A percentile compares a stretch with the other conserved stretches of the same genome.
phyloP scores from a whole-genome alignment of 2,329 filamentous ascomycete species.

The Pezicula carpinea region DNA sequence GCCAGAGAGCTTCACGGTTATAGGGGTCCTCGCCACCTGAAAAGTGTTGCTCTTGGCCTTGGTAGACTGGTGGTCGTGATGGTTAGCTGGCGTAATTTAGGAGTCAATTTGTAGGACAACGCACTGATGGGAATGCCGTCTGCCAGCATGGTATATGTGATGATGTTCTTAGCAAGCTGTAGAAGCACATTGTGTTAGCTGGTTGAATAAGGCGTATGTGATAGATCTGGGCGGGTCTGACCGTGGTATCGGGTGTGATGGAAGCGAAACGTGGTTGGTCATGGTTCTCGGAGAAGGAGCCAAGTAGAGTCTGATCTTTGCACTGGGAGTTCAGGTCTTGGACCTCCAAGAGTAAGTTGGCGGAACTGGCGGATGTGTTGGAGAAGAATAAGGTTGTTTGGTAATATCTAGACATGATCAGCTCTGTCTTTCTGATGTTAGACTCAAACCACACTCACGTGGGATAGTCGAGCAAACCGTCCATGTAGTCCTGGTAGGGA shows the following conservation, averaged over 20 bases:
- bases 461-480: slow-evolving; percentile 12
- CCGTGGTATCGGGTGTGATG: slow-evolving; percentile 11
- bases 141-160: slow-evolving; percentile 42
- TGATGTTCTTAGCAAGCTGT: slow-evolving; percentile 37
- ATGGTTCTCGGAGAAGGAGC: slow-evolving; percentile 38
- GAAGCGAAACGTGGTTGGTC: slow-evolving; percentile 36
- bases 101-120: background rate
- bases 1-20: slow-evolving; percentile 41
- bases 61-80: slow-evolving; percentile 32
- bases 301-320: slow-evolving; percentile 30
- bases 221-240: background rate
- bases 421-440: background rate
- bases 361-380: slow-evolving; percentile 6
- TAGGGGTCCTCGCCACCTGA: slow-evolving; percentile 31
- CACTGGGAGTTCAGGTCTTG: slow-evolving; percentile 6
- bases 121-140: slow-evolving; percentile 43
- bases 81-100: background rate
- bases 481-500: slow-evolving; percentile 12
- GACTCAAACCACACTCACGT: background rate
- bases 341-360: slow-evolving; percentile 8
- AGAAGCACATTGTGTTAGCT: background rate
- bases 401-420: background rate
- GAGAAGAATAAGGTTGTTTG: slow-evolving; percentile 10
- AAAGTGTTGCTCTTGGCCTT: slow-evolving; percentile 49
- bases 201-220: too few species aligned